A percentile compares a stretch with the other conserved stretches of the same genome.
Conservation (phyloP, 208 protist genomes). For the Acanthamoeba triangularis region DNA sequence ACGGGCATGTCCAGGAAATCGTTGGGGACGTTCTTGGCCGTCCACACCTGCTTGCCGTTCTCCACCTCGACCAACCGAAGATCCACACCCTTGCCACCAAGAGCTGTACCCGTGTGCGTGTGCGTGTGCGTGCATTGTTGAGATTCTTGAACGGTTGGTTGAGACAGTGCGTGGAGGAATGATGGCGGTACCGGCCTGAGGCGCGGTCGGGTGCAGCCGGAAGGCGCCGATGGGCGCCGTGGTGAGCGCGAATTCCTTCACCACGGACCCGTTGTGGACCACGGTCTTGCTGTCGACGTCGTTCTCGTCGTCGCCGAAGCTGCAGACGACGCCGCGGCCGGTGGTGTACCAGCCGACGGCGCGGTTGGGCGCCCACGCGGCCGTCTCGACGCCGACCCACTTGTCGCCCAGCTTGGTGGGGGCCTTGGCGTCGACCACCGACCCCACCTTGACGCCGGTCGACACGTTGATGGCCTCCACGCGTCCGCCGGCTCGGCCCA, state of each 20-base stretch:
- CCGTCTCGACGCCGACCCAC: conserved; percentile 1
- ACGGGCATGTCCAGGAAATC: conserved; percentile 40
- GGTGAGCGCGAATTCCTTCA: conserved; percentile 28
- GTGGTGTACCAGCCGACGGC: conserved; percentile 48
- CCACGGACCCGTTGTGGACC: neutral
- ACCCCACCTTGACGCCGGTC: neutral
- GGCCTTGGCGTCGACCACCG: neutral
- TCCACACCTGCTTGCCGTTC: conserved; percentile 38
- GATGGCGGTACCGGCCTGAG: neutral
- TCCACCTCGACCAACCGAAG: conserved; percentile 3
- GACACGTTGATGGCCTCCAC: conserved; percentile 6
- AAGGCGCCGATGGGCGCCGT: conserved; percentile 15
- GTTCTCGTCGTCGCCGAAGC: neutral
- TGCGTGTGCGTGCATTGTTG: neutral
- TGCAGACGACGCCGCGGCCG: conserved; percentile 32
- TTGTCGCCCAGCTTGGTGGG: neutral
- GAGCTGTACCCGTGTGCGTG: neutral
- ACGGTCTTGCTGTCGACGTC: neutral
- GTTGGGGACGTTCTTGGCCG: conserved; percentile 10
- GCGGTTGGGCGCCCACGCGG: neutral
- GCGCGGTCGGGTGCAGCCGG: neutral
- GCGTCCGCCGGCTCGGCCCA: neutral
- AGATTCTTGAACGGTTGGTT: neutral
- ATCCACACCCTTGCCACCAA: conserved; percentile 11
- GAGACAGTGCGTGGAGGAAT: neutral